A percentile compares a stretch with the other conserved stretches of the same genome.
Conservation (phyloP, 2,329 filamentous ascomycete genomes). For the Aureobasidium namibiae region DNA sequence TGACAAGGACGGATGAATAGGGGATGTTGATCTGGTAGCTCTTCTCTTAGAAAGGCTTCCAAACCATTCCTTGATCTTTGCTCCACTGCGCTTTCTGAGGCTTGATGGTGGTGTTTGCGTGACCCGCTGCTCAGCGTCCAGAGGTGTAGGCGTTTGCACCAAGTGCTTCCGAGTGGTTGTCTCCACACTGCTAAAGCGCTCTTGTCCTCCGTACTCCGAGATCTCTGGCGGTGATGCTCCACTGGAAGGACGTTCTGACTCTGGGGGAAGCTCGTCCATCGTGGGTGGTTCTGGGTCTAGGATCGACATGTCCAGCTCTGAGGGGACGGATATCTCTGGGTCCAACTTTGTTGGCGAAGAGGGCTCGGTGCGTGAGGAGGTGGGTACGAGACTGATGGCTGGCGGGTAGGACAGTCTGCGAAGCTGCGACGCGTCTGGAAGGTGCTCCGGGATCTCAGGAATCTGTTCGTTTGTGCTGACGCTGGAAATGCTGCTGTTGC, state of each 20-base stretch:
- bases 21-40: not conserved
- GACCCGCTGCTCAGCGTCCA: not conserved
- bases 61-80: constrained; percentile 13
- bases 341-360: constrained; percentile 1
- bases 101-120: constrained; percentile 37
- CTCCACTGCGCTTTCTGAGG: constrained; percentile 39
- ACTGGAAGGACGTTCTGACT: not conserved
- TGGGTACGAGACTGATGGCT: not conserved
- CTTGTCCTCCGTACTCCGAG: not conserved
- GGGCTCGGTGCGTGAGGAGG: not conserved
- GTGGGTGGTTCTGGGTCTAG: not conserved
- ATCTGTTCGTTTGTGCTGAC: not conserved
- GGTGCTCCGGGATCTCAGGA: not conserved
- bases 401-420: constrained; percentile 10
- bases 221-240: not conserved
- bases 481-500: not conserved
- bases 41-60: constrained; percentile 9
- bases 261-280: not conserved
- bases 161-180: not conserved
- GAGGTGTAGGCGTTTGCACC: not conserved
- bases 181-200: not conserved
- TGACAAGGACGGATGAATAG: not conserved
- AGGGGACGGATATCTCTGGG: not conserved
- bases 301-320: not conserved
- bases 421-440: not conserved